Evolutionary conservation across 1,139 yeast species (phyloP).

Genomic region (Yamadazyma triangularis): DNA sequence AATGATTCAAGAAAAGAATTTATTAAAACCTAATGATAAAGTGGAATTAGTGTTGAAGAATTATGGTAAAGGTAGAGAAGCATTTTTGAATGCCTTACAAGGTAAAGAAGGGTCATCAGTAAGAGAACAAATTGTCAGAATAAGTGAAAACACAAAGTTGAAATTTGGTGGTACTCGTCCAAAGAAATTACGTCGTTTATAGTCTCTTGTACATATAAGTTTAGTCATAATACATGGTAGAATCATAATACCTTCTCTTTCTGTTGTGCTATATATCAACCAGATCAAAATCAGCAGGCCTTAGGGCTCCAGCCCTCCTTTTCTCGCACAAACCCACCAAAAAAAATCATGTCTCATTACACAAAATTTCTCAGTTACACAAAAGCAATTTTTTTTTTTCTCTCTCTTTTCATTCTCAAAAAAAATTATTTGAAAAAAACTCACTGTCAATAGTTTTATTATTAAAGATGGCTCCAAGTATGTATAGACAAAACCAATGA

Average conservation of each 20-base stretch:
- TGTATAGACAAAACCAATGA: no score
- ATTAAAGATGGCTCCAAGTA: slow-evolving; percentile 18
- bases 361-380: neutral
- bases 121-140: slow-evolving; percentile 58
- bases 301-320: slow-evolving; percentile 10
- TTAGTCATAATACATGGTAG: no score
- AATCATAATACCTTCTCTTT: no score
- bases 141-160: slow-evolving; percentile 75
- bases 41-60: slow-evolving; percentile 74
- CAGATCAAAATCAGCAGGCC: no score
- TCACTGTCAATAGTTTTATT: slow-evolving; percentile 1
- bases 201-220: no score
- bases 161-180: slow-evolving; percentile 92
- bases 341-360: neutral
- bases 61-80: slow-evolving; percentile 87
- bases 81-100: slow-evolving; percentile 75
- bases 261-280: no score
- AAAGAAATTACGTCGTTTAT: slow-evolving; percentile 78
- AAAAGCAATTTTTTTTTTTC: neutral
- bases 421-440: slow-evolving; percentile 2
- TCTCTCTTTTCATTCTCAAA: neutral
- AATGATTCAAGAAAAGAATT: slow-evolving; percentile 56
- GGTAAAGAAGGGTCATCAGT: slow-evolving; percentile 84
- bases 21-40: slow-evolving; percentile 47
- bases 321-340: no score